phyloP scores from a whole-genome alignment of 306 rosid genomes.

The Astragalus glycyphyllos region DNA sequence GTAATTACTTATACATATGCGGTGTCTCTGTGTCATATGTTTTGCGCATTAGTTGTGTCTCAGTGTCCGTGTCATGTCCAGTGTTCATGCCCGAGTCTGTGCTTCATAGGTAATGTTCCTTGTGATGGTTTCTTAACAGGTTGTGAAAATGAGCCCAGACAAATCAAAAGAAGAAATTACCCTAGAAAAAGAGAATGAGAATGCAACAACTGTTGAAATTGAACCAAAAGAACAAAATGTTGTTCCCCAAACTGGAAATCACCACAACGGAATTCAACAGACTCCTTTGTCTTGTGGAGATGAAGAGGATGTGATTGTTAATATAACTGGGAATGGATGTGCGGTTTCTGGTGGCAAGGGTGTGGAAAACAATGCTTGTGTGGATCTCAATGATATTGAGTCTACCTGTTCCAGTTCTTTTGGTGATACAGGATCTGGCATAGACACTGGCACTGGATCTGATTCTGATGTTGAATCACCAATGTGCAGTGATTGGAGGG shows the following conservation, averaged over 20 bases:
- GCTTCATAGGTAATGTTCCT: too few species aligned
- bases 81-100: too few species aligned
- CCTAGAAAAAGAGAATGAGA: constrained; percentile 55
- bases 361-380: constrained; percentile 50
- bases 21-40: too few species aligned
- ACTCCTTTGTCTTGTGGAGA: constrained; percentile 40
- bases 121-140: constrained; percentile 38
- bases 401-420: constrained; percentile 73
- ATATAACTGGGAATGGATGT: constrained; percentile 58
- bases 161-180: constrained; percentile 41
- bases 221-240: constrained; percentile 39
- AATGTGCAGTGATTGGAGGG: constrained; percentile 45
- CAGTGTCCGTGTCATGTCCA: too few species aligned
- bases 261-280: constrained; percentile 40
- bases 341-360: constrained; percentile 37
- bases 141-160: constrained; percentile 62
- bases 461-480: constrained; percentile 67
- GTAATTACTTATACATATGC: too few species aligned
- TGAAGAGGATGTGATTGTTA: constrained; percentile 62
- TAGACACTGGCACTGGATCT: constrained; percentile 45
- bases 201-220: constrained; percentile 19
- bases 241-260: constrained; percentile 47
- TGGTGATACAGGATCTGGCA: constrained; percentile 60
- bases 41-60: too few species aligned
- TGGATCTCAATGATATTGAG: constrained; percentile 52